Base-by-base conservation (phyloP, 345 rosid species). In the Boechera divaricarpa region DNA sequence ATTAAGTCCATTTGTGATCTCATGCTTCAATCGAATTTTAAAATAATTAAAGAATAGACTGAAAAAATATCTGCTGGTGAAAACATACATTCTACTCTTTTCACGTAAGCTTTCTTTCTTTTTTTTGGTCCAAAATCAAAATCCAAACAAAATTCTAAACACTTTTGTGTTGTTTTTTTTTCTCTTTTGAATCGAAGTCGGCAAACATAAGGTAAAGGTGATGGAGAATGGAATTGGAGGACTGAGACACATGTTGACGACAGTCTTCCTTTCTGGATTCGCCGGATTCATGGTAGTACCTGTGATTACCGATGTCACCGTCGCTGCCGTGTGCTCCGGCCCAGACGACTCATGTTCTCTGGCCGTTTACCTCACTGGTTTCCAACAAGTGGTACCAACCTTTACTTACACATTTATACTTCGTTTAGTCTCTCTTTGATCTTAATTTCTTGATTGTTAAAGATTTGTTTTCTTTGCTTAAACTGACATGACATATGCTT, bases 351-450 rank as follows among this genome's bases (percentile, higher is more conserved):
- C 89, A 63, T 94, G 98, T 79, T 91, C 98, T 49, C 90, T 91
- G 36, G 98, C 98, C 82, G 93, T 94, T 59, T 94, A 86, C 79
- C 92, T 91, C 83, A 71, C 92, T 54, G 97, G 97, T 9, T 68
- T 85, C 76, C 95, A 94, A 67, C 97, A 94, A 85, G 97, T 92
- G 62, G 98, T 94, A 86, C 5, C 80, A 11, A 7, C 7, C 29
- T 31, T 44, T 13, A 33, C 10, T 4, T 45, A 33, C 63, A 29
- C 31, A 0, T 58, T 0, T 41, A 18, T 13, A 29, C 31, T 28
- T 72, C 1, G 18, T 8, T 51, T 52, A 28, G 12, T 60, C 4
- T 36, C 48, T 67, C 18, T 44, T 36, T 47, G 31, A n/a, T 15
- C 35, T 76, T 38, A 24, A 6, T 28, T 49, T 69, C 65, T 33